A percentile compares a stretch with the other conserved stretches of the same genome.
These are phyloP conservation scores for Candida quercuum DNA, from an alignment of 805 yeast genomes.

Conservation along the genomic window DNA sequence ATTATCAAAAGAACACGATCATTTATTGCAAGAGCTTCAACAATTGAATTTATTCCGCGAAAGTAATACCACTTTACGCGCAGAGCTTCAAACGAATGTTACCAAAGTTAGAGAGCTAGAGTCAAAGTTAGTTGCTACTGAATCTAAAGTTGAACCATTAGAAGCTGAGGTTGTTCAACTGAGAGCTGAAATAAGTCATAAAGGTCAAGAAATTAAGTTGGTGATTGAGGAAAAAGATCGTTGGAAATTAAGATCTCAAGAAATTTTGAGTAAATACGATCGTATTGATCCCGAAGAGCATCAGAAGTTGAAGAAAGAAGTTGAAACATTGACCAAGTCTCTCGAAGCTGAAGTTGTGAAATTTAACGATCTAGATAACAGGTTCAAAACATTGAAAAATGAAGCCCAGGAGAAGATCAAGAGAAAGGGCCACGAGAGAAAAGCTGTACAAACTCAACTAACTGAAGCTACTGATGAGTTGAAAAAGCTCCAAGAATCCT, in stretches of 20 bases:
- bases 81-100: conserved; percentile 35
- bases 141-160: conserved; percentile 39
- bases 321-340: conserved; percentile 17
- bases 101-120: conserved; percentile 35
- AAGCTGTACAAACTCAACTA: conserved; percentile 12
- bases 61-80: conserved; percentile 59
- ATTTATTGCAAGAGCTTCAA: conserved; percentile 47
- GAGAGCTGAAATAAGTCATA: conserved; percentile 39
- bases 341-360: conserved; percentile 18
- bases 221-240: conserved; percentile 50
- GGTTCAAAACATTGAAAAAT: conserved; percentile 16
- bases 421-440: conserved; percentile 18
- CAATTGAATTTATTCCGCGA: conserved; percentile 62
- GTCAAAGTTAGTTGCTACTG: conserved; percentile 27
- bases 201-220: conserved; percentile 42
- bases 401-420: conserved; percentile 26
- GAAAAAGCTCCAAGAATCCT: conserved; percentile 5
- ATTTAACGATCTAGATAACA: conserved; percentile 14
- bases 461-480: conserved; percentile 14
- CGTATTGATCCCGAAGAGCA: conserved; percentile 44
- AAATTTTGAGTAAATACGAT: conserved; percentile 38
- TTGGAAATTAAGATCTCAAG: conserved; percentile 51
- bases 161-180: conserved; percentile 32
- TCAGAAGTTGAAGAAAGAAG: conserved; percentile 29
- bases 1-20: conserved; percentile 34